A percentile compares a stretch with the other conserved stretches of the same genome.
These are phyloP conservation scores for Cercospora janseana DNA, from an alignment of 2,329 filamentous ascomycete genomes.

Conservation along the genomic window DNA sequence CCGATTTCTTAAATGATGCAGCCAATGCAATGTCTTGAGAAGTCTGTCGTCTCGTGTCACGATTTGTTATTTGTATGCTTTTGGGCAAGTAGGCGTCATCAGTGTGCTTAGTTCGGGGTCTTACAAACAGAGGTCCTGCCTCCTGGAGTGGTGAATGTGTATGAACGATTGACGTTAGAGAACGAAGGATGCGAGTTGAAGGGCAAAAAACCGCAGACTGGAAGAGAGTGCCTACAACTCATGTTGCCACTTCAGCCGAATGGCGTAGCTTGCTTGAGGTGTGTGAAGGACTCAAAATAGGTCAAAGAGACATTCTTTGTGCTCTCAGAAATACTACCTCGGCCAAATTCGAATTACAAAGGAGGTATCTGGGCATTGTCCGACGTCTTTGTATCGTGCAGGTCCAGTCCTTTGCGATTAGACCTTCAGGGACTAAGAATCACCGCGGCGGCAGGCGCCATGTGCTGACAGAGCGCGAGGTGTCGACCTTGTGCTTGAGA, in stretches of 20 bases:
- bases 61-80: not conserved
- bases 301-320: conserved; percentile 11
- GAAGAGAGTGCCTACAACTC: not conserved
- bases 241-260: not conserved
- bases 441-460: too few species aligned
- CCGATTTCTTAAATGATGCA: not conserved
- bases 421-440: too few species aligned
- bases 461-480: too few species aligned
- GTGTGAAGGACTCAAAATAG: not conserved
- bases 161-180: not conserved
- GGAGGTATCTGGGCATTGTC: not conserved
- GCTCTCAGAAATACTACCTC: not conserved
- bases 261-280: not conserved
- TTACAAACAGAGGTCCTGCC: conserved; percentile 12
- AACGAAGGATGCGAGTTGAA: not conserved
- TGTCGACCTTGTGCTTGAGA: too few species aligned
- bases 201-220: not conserved
- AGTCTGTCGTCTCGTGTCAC: not conserved
- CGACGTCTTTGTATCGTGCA: too few species aligned
- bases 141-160: conserved; percentile 3
- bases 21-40: not conserved
- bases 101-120: not conserved
- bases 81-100: not conserved
- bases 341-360: conserved; percentile 6
- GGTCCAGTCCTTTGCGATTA: too few species aligned